Conservation (phyloP, 1,284 basidiomycete genomes). For the Flammula alnicola region DNA sequence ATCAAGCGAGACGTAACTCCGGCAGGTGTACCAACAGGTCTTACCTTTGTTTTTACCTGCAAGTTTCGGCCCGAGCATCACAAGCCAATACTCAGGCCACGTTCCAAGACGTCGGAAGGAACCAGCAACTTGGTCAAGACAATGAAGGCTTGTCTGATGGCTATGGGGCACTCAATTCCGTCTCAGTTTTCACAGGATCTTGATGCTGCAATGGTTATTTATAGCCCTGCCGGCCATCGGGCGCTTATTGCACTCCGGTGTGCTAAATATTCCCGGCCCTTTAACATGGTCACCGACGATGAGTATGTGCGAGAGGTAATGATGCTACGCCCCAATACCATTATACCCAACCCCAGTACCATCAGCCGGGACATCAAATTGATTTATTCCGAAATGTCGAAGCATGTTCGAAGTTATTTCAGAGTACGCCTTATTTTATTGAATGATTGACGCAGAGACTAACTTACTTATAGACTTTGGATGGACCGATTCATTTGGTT, state of each 20-base stretch:
- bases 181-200: too few relatives aligned
- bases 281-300: conserved; percentile 25
- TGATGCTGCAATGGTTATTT: conserved; percentile 9
- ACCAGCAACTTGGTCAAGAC: conserved; percentile 18
- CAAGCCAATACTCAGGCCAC: conserved; percentile 3
- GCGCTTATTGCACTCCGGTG: conserved; percentile 21
- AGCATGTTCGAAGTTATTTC: too few relatives aligned
- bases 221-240: conserved; percentile 15
- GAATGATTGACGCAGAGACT: too few relatives aligned
- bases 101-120: conserved; percentile 12
- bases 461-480: too few relatives aligned
- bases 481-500: conserved; percentile 36
- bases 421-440: too few relatives aligned
- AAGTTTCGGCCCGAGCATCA: conserved; percentile 17
- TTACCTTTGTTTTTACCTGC: conserved; percentile 23
- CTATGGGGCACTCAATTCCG: conserved; percentile 3
- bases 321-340: conserved; percentile 31
- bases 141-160: conserved; percentile 6
- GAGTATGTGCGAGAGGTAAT: conserved; percentile 32
- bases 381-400: conserved; percentile 26
- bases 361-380: conserved; percentile 30
- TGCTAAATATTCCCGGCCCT: conserved; percentile 18
- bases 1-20: conserved; percentile 6
- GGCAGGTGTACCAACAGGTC: conserved; percentile 6
- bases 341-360: conserved; percentile 28